Conservation (phyloP, 345 rosid genomes). For the Durio zibethinus region DNA sequence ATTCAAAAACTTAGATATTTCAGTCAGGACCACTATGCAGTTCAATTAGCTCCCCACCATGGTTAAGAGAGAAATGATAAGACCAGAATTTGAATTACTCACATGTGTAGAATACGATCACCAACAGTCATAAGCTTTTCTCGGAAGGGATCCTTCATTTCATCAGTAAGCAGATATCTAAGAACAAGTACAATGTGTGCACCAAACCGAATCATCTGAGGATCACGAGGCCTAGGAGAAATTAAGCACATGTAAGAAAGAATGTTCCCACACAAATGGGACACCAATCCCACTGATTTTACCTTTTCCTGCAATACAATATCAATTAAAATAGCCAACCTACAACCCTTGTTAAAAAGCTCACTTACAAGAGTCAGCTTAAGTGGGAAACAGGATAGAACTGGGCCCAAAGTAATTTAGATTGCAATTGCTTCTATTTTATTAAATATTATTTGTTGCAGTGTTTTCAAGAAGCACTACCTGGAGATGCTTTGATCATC, state of each 20-base stretch:
- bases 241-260: conserved; percentile 14
- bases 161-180: conserved; percentile 67
- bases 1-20: background rate
- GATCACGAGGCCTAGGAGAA: conserved; percentile 85
- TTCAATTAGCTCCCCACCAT: background rate
- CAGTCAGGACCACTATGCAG: background rate
- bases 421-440: background rate
- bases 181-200: conserved; percentile 95
- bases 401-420: background rate
- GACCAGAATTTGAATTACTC: conserved; percentile 25
- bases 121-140: conserved; percentile 89
- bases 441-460: background rate
- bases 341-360: background rate
- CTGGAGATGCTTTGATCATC: conserved; percentile 76
- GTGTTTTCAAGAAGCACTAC: conserved; percentile 31
- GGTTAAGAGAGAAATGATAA: background rate
- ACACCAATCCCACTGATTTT: background rate
- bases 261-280: background rate
- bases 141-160: conserved; percentile 64
- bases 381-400: background rate
- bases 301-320: background rate
- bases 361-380: background rate
- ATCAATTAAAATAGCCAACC: background rate
- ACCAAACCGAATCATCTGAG: conserved; percentile 93
- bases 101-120: conserved; percentile 90